These are phyloP conservation scores for Cercospora sp. DNA, from an alignment of 2,329 filamentous ascomycete species.

Conservation along the genomic window DNA sequence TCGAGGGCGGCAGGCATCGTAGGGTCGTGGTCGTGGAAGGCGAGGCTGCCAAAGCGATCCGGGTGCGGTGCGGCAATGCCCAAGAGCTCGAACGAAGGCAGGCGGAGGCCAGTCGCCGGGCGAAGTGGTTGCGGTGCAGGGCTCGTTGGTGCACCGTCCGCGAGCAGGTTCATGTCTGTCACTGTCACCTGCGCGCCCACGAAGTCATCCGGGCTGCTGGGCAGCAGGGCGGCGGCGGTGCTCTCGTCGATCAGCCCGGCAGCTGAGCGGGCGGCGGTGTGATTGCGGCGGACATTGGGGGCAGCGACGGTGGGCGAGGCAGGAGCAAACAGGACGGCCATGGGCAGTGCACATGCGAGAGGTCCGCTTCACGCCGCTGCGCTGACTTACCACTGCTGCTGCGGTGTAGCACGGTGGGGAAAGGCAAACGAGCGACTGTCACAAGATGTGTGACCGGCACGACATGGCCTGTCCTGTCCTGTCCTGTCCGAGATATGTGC, in stretches of 20 bases:
- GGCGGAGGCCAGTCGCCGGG: constrained; percentile 45
- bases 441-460: neutral
- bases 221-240: neutral
- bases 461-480: neutral
- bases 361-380: neutral
- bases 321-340: neutral
- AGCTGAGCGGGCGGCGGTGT: neutral
- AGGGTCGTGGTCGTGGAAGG: constrained; percentile 26
- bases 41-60: constrained; percentile 38
- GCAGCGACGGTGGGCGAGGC: neutral
- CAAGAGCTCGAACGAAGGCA: constrained; percentile 56
- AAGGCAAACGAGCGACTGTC: neutral
- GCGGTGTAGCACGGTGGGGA: neutral
- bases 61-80: constrained; percentile 53
- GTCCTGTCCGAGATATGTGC: neutral
- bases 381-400: neutral
- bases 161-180: constrained; percentile 31
- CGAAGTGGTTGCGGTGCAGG: constrained; percentile 17
- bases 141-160: constrained; percentile 28
- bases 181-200: neutral
- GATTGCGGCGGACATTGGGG: neutral
- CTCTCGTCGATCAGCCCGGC: neutral
- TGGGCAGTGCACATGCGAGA: neutral
- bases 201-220: neutral
- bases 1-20: neutral